These are phyloP conservation scores for Gracilaria vermiculophylla DNA, from an alignment of 23 red algal species.

Conservation along the genomic window DNA sequence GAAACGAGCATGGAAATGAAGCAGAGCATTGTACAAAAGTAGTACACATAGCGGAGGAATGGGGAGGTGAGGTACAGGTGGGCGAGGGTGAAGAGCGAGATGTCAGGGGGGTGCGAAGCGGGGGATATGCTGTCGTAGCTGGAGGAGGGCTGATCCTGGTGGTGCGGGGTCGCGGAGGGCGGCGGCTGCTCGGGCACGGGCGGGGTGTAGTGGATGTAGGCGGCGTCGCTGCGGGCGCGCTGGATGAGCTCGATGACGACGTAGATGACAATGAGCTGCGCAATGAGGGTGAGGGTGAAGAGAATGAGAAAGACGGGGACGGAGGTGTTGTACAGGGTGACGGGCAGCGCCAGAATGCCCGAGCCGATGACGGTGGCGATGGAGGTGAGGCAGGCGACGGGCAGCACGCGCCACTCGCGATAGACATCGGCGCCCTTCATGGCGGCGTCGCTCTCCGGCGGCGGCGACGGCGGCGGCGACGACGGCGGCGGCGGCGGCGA, in stretches of 20 bases:
- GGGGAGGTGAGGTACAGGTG: conserved; percentile 9
- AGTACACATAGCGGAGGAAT: conserved; percentile 25
- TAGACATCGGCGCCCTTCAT: neutral
- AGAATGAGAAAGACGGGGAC: conserved; percentile 68
- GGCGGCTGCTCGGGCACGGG: no score
- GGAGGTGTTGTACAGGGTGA: conserved; percentile 67
- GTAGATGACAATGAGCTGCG: conserved; percentile 52
- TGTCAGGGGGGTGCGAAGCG: neutral
- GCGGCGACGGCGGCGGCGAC: no score
- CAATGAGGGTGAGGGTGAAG: conserved; percentile 69
- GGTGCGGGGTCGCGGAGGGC: neutral
- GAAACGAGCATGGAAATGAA: conserved; percentile 80
- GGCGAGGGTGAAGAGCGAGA: conserved; percentile 45
- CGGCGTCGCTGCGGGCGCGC: neutral
- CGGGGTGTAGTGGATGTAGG: neutral
- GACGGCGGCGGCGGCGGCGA: no score
- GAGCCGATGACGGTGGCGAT: conserved; percentile 84
- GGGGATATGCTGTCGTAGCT: neutral
- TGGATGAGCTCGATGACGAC: conserved; percentile 79
- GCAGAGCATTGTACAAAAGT: conserved; percentile 18
- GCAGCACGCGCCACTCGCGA: conserved; percentile 54
- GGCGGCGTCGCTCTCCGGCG: neutral
- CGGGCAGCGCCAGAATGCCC: conserved; percentile 86
- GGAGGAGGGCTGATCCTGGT: neutral
- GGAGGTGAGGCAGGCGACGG: conserved; percentile 41